Base-by-base conservation (phyloP, 192 early-diverging fungal species). In the Jimgerdemannia lactiflua region DNA sequence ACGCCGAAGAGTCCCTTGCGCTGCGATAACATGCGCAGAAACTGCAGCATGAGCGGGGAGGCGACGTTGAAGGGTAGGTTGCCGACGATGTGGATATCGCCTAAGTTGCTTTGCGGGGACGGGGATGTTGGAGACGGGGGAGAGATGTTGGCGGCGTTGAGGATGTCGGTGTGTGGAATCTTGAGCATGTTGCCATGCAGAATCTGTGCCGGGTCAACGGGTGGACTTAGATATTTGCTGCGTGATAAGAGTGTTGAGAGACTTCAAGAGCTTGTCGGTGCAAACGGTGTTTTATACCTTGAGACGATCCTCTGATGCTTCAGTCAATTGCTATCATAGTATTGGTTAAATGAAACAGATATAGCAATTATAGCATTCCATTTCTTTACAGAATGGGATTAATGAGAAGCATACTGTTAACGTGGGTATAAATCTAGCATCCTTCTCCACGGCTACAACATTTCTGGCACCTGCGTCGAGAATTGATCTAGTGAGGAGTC, bases 51-150 rank as follows among this genome's bases (percentile, higher is more conserved):
- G 39, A 95, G 69, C 39, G 89, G 90, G 0, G 92, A 90, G 6
- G 92, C 91, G 14, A 95, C 82, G 71, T 89, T 90, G 75, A 95
- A 95, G 4, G 94, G 94, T 42, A 95, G 71, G 72, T 95, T 95
- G 29, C 94, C 94, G n/a, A 95, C 73, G 44, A 95, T 59, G 14
- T 59, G 49, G 49, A 59, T 59, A 59, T 59, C 14, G 14, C 14
- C 49, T 59, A 14, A 59, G 49, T 14, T 59, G 2, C 14, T 2
- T 59, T 59, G 49, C 14, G 49, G 49, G 14, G 49, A 14, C 14
- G 49, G 14, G 49, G 49, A 59, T 14, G 14, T 59, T 59, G 2
- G 14, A 59, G 49, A 14, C 8, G 49, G 14, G 14, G 49, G 6
- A 14, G 14, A 59, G 14, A 59, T 59, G 8, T 70, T 41, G 0